Evolutionary conservation across 192 early-diverging fungal species (phyloP).

Genomic region (Podila clonocystis): DNA sequence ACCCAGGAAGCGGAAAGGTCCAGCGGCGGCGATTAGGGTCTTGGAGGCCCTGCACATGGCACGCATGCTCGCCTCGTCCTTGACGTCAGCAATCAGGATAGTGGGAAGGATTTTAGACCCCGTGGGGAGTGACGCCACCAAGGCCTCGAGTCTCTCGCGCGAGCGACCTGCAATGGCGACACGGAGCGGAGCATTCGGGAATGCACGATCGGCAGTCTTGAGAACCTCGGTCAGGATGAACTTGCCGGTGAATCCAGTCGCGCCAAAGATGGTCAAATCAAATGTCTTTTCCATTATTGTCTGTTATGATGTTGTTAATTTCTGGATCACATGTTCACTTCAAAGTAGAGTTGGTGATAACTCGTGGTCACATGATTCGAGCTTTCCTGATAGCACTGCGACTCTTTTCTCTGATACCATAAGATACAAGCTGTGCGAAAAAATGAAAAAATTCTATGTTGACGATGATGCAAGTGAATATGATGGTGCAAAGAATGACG

Average conservation of each 20-base stretch:
- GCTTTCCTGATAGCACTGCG: too few species aligned
- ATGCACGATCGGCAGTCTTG: conserved; percentile 21
- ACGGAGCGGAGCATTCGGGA: conserved; percentile 23
- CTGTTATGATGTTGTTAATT: background rate
- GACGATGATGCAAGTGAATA: too few species aligned
- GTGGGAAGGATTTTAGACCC: conserved; percentile 27
- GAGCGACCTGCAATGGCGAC: conserved; percentile 56
- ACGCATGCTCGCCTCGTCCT: conserved; percentile 40
- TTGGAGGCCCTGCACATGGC: conserved; percentile 40
- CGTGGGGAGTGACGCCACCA: conserved; percentile 28
- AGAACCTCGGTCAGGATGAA: conserved; percentile 56
- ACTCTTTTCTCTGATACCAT: too few species aligned
- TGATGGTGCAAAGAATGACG: too few species aligned
- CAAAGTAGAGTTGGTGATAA: too few species aligned
- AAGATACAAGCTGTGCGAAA: too few species aligned
- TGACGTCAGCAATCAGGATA: conserved; percentile 60
- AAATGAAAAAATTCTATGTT: too few species aligned
- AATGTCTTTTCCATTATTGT: conserved; percentile 25
- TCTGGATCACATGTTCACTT: background rate
- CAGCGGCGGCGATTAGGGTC: conserved; percentile 52
- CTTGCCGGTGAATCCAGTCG: conserved; percentile 71
- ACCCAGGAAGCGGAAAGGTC: conserved; percentile 74
- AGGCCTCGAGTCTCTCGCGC: conserved; percentile 46
- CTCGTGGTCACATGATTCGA: too few species aligned
- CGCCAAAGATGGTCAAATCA: conserved; percentile 66